These are phyloP conservation scores for Raffaelea albimanens DNA, from an alignment of 2,329 filamentous ascomycete species.

Conservation along the genomic window DNA sequence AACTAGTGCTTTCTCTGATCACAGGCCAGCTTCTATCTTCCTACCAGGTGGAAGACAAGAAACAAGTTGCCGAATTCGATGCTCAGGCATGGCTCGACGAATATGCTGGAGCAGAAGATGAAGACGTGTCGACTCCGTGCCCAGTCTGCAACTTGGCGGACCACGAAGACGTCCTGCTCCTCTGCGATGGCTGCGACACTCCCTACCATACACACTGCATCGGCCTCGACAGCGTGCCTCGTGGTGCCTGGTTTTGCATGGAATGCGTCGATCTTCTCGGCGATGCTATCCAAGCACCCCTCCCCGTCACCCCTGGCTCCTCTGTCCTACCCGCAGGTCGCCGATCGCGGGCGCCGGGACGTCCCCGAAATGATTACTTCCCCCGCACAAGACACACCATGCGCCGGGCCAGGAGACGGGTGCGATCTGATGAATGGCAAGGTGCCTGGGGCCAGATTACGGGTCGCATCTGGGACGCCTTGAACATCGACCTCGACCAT, in stretches of 20 bases:
- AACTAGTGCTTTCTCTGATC: no score
- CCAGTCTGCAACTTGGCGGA: conserved; percentile 75
- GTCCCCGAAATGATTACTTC: conserved; percentile 27
- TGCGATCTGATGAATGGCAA: conserved; percentile 78
- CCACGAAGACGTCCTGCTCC: conserved; percentile 73
- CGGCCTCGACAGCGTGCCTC: conserved; percentile 66
- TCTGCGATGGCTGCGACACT: conserved; percentile 86
- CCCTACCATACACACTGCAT: conserved; percentile 90
- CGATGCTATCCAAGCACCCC: conserved; percentile 24
- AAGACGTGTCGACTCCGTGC: conserved; percentile 65
- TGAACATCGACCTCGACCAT: conserved; percentile 73
- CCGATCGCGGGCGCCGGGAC: neutral
- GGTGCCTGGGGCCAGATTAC: conserved; percentile 67
- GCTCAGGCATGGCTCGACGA: conserved; percentile 65
- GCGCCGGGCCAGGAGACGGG: conserved; percentile 45
- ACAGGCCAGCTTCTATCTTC: conserved; percentile 31
- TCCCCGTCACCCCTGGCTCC: conserved; percentile 6
- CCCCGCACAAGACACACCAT: conserved; percentile 50
- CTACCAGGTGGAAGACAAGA: conserved; percentile 67
- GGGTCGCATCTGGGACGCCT: conserved; percentile 52
- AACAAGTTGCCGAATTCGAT: conserved; percentile 85
- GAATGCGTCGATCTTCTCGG: conserved; percentile 55
- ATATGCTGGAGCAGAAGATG: conserved; percentile 62
- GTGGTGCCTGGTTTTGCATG: conserved; percentile 84
- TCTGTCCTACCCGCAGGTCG: neutral